Evolutionary conservation across 2,329 filamentous ascomycete species (phyloP).

Genomic region (Septoria petroselini): DNA sequence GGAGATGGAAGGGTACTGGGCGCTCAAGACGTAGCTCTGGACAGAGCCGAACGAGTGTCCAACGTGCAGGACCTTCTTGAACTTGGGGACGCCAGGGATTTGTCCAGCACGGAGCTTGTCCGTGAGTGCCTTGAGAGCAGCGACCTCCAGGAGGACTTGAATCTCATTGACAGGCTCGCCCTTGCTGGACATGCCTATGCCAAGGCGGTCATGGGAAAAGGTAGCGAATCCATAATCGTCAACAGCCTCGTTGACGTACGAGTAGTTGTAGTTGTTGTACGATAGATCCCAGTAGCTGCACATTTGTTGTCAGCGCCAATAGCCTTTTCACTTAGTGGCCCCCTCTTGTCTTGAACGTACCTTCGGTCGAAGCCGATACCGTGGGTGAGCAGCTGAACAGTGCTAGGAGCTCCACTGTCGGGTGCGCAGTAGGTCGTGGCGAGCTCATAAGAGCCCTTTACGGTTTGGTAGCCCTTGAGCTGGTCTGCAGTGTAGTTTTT

Average conservation of each 20-base stretch:
- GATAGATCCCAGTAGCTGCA: conserved; percentile 62
- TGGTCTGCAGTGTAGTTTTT: conserved; percentile 49
- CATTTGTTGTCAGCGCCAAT: conserved; percentile 52
- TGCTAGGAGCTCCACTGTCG: conserved; percentile 40
- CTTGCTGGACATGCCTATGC: conserved; percentile 57
- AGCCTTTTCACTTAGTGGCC: conserved; percentile 20
- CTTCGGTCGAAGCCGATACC: conserved; percentile 55
- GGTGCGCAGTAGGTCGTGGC: conserved; percentile 62
- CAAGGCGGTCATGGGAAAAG: conserved; percentile 61
- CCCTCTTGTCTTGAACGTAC: conserved; percentile 19
- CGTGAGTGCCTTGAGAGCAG: conserved; percentile 56
- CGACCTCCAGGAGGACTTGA: conserved; percentile 57
- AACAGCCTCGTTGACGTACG: conserved; percentile 57
- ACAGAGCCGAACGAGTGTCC: conserved; percentile 64
- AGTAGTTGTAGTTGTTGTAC: conserved; percentile 58
- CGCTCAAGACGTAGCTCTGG: conserved; percentile 56
- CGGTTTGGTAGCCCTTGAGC: conserved; percentile 50
- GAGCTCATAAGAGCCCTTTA: conserved; percentile 56
- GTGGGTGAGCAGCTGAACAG: conserved; percentile 52
- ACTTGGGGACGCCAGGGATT: conserved; percentile 41
- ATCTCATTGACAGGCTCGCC: conserved; percentile 60
- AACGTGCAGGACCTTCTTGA: conserved; percentile 54
- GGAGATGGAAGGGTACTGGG: conserved; percentile 52
- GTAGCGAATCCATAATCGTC: conserved; percentile 57
- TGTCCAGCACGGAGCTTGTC: conserved; percentile 47